Base-by-base conservation (phyloP, 2,329 filamentous ascomycete species). In the Trichoderma pleuroti region DNA sequence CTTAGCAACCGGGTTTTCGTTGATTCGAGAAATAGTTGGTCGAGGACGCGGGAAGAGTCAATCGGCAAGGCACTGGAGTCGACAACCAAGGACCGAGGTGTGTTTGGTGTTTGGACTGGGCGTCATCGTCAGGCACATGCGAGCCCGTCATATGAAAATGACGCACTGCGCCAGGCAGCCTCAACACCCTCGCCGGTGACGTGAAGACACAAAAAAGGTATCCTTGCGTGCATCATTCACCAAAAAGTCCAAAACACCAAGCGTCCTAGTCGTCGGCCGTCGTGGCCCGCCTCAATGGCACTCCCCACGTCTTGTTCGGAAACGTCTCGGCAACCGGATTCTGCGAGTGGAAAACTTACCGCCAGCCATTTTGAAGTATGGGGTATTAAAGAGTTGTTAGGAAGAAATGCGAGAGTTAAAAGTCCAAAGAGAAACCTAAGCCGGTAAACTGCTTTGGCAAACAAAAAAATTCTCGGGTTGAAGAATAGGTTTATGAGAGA, bases 281-380 rank as follows among this genome's bases (percentile, higher is more conserved):
- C 21, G 64, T 60, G 72, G 60, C 72, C 71, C 28, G 54, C 28
- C 73, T 73, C 75, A 76, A 76, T 75, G 72, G 73, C 74, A 72
- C 39, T 65, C 63, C 52, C n/a, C 16, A 36, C 46, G 54, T 72
- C 65, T 34, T 54, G 52, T 62, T 54, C 63, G 26, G 46, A 64
- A 42, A 57, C 52, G 63, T 34, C 52, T 21, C 42, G 57, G 57
- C 57, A 72, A 39, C 57, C 39, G 24, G 36, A 26, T 49, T 42
- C 46, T 39, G 14, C 10, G 24, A 14, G 70, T 34, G 26, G 18
- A 34, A 8, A 68, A 84, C 82, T 83, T 81, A 84, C 82, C 82
- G 76, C 81, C 81, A 81, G 82, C 82, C 82, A 84, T 84, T 81
- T 78, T 83, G 79, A 74, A 74, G 71, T 64, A 73, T 74, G 71